Evolutionary conservation across 2,329 filamentous ascomycete genomes (phyloP), one percentile per base, ranked within the genome.

Genomic region (Aspergillus sp.): DNA sequence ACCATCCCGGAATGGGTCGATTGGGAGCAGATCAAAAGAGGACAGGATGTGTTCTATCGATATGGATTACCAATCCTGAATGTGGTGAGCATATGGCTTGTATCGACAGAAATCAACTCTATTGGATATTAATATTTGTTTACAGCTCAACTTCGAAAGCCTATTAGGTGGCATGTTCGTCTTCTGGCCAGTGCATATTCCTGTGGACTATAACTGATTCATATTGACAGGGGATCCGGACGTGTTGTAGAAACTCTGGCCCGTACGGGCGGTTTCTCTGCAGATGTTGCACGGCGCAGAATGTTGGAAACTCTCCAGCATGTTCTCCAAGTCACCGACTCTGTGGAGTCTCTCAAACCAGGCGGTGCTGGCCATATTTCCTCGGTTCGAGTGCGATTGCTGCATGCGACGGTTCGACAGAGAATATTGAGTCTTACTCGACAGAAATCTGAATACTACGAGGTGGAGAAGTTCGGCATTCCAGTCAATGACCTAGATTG

Each of bases 401-500:
- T 89, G 2, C 85, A 88, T 57, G 80, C 84, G 1, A 75, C 78
- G 0, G 83, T 88, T 6, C 77, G 85, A 1, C 70, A 78, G 43
- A 77, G 81, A 6, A 87, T 88, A 47, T 64, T 85, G 52, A 72
- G 71, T 27, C 73, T 88, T 6, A 74, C 75, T 10, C 60, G 69
- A n/a, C 62, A 73, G 32, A 67, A 71, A 12, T 79, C 82, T 0
- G 70, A 69, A 2, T 88, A 88, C 64, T 88, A 82, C 63, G 72
- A 81, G 49, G 61, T 80, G 1, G 64, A 74, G 12, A 65, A 73
- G 32, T 77, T 71, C 58, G 85, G 85, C 3, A 70, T 85, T 3
- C 85, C 85, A 5, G 82, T 90, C 59, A 90, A 86, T 54, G 84
- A 90, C 53, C 74, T 91, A 2, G 86, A 91, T 62, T 80, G 76